Base-by-base conservation (phyloP, 1,284 basidiomycete species). In the Veloporphyrellus conicus region DNA sequence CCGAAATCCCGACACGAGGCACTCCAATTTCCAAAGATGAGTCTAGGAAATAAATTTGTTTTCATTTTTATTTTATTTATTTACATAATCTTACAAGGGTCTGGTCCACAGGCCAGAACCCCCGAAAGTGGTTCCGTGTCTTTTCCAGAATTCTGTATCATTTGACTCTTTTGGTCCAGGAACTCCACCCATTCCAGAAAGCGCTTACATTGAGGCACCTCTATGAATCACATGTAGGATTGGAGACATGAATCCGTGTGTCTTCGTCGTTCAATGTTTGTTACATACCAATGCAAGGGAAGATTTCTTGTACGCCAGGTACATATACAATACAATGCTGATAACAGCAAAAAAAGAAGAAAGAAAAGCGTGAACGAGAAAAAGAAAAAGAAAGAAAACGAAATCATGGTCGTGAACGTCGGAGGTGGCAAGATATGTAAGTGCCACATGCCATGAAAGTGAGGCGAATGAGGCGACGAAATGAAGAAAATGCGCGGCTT, bases 241-340 rank as follows among this genome's bases (percentile, higher is more conserved):
- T n/a, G 35, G 16, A 20, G 34, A 27, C 36, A 43, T 45, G 43
- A 23, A 55, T 44, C 53, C 20, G 27, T 39, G 55, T 25, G 47
- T 49, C 47, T 43, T 50, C 28, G 28, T 36, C 35, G 29, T 58
- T 37, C 18, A 42, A 37, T 37, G 44, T 43, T 49, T 40, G 52
- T 58, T 65, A 61, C 53, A 60, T 58, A 58, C 35, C n/a, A 34
- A 25, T 34, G 44, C 35, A 32, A 29, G 8, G 35, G 34, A 36
- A 44, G 16, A 49, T 54, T 47, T 42, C 50, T 48, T 50, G 69
- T 70, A 70, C 69, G 46, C 69, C 69, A 43, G 69, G 69, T 69
- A 72, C 67, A 60, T 16, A 71, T 71, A 71, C 63, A 69, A 36
- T 70, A 70, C 36, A 50, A 28, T 44, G 54, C 55, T 56, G 51